Evolutionary conservation across 371 early-diverging fungal genomes (phyloP).

Genomic region (Basidiobolus meristosporus): DNA sequence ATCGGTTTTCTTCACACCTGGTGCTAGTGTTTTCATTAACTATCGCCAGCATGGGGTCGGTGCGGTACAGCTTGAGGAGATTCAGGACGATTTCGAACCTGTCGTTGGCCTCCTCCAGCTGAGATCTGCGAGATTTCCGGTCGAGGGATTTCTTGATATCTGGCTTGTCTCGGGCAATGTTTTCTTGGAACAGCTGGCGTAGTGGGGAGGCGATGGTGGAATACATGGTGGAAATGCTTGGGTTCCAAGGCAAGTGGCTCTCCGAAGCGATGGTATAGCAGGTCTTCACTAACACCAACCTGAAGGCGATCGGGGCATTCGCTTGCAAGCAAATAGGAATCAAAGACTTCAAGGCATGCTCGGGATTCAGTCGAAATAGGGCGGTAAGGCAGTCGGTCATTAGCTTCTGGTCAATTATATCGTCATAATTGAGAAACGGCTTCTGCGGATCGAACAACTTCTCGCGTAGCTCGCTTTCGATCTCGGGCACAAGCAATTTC

Average conservation of each 20-base stretch:
- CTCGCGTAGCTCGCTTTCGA: conserved; percentile 54
- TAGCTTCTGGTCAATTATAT: conserved; percentile 33
- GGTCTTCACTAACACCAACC: conserved; percentile 52
- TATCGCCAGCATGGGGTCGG: conserved; percentile 50
- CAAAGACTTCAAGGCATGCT: conserved; percentile 35
- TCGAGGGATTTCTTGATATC: conserved; percentile 2
- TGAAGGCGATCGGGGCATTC: conserved; percentile 44
- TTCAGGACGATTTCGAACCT: conserved; percentile 51
- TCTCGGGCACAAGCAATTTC: conserved; percentile 41
- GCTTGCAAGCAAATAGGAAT: conserved; percentile 47
- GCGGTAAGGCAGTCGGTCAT: conserved; percentile 57
- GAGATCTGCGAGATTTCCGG: conserved; percentile 12
- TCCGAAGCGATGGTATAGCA: conserved; percentile 53
- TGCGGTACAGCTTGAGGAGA: conserved; percentile 51
- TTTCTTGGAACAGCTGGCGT: conserved; percentile 43
- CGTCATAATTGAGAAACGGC: conserved; percentile 28
- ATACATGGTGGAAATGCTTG: conserved; percentile 38
- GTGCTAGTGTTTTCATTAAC: conserved; percentile 8
- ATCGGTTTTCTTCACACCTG: conserved; percentile 34
- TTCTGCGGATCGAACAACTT: conserved; percentile 38
- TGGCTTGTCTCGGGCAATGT: conserved; percentile 17
- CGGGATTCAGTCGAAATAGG: conserved; percentile 51
- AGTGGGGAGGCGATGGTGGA: conserved; percentile 42
- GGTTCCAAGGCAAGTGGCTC: conserved; percentile 51
- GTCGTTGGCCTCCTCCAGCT: conserved; percentile 26